Evolutionary conservation across 306 rosid species (phyloP).

Genomic region (Ormosia emarginata): DNA sequence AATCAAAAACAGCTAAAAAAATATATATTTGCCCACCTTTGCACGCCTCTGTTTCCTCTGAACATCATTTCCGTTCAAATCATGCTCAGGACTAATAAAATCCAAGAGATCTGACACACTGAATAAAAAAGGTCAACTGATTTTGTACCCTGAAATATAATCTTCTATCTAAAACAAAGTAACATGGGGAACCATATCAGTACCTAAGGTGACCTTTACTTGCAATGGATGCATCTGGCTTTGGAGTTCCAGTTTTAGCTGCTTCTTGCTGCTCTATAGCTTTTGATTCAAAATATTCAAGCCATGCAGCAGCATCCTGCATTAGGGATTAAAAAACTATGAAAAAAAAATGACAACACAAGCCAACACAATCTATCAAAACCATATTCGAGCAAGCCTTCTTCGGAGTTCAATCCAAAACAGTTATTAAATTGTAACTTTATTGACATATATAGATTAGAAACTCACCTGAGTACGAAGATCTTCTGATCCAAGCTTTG

Average conservation of each 20-base stretch:
- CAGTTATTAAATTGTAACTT: not conserved
- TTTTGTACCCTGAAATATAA: constrained; percentile 28
- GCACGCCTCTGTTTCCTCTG: constrained; percentile 81
- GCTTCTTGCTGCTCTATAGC: constrained; percentile 97
- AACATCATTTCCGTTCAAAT: constrained; percentile 58
- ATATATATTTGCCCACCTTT: constrained; percentile 62
- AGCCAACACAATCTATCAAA: not conserved
- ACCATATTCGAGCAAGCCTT: not conserved
- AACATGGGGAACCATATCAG: constrained; percentile 68
- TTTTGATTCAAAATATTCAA: constrained; percentile 92
- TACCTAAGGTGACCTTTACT: constrained; percentile 99
- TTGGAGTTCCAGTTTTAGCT: constrained; percentile 88
- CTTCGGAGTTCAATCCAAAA: not conserved
- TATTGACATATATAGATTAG: not conserved
- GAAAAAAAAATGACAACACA: not conserved
- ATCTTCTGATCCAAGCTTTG: constrained; percentile 85
- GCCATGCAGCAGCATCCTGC: constrained; percentile 99
- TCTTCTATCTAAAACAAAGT: constrained; percentile 35
- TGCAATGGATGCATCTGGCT: constrained; percentile 84
- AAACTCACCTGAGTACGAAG: constrained; percentile 88
- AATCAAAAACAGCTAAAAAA: not conserved
- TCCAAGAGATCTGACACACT: constrained; percentile 97
- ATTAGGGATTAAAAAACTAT: not conserved
- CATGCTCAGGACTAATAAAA: constrained; percentile 84
- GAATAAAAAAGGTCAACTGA: constrained; percentile 38